These are phyloP conservation scores for Nannochloropsis salina DNA, from an alignment of 108 stramenopile genomes.

Conservation along the genomic window DNA sequence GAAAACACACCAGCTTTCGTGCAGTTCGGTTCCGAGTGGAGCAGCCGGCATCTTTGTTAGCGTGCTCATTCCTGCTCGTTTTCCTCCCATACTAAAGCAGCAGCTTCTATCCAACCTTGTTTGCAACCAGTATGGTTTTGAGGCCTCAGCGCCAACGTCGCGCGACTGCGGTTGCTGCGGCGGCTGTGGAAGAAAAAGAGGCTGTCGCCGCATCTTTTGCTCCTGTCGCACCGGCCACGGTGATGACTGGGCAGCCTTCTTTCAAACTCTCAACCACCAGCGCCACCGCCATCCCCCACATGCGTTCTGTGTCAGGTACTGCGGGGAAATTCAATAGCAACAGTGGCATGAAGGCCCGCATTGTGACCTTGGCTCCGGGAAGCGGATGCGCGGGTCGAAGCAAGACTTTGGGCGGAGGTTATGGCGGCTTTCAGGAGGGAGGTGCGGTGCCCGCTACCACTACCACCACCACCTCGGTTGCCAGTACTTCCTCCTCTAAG, in stretches of 20 bases:
- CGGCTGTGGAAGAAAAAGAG: background rate
- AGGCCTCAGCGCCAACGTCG: conserved; percentile 15
- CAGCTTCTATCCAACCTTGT: background rate
- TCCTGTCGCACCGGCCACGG: background rate
- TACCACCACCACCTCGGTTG: background rate
- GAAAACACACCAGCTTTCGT: background rate
- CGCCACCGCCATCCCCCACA: background rate
- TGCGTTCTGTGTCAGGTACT: background rate
- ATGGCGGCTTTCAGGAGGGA: too few relatives aligned
- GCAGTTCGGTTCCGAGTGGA: background rate
- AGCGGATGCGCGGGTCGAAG: background rate
- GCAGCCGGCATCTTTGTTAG: background rate
- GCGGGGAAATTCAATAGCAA: background rate
- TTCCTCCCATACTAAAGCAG: background rate
- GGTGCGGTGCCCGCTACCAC: background rate
- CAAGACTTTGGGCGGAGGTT: background rate
- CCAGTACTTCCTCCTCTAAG: background rate
- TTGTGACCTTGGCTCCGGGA: background rate
- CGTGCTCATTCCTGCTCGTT: background rate
- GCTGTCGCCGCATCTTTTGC: background rate
- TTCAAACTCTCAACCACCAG: background rate
- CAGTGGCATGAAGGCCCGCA: background rate
- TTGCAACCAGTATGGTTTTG: background rate
- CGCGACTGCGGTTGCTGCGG: background rate
- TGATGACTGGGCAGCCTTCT: background rate